A percentile compares a stretch with the other conserved stretches of the same genome.
These are phyloP conservation scores for Macrocystidia cucumis DNA, from an alignment of 1,284 basidiomycete genomes.

Conservation along the genomic window DNA sequence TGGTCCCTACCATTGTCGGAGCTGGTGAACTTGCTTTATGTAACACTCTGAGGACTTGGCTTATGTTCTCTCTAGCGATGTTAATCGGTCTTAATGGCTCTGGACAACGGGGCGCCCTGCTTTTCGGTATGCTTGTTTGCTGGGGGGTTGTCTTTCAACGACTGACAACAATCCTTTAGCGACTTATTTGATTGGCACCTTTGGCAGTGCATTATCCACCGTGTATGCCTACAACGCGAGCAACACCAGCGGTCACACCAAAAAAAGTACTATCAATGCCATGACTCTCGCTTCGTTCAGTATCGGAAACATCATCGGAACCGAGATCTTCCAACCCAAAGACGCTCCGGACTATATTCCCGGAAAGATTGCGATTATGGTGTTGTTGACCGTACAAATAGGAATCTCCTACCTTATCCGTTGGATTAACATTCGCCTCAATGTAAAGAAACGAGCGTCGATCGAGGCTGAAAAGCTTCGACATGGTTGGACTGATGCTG, in stretches of 20 bases:
- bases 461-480: conserved; percentile 37
- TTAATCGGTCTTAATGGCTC: conserved; percentile 49
- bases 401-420: conserved; percentile 42
- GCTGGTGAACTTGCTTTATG: conserved; percentile 24
- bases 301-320: conserved; percentile 52
- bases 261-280: conserved; percentile 61
- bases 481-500: conserved; percentile 48
- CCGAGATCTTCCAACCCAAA: conserved; percentile 55
- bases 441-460: conserved; percentile 35
- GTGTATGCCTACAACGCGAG: conserved; percentile 64
- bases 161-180: conserved; percentile 20
- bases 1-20: conserved; percentile 58
- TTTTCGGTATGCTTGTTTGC: conserved; percentile 39
- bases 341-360: conserved; percentile 58
- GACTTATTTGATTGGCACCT: conserved; percentile 50
- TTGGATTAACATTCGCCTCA: conserved; percentile 49
- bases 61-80: conserved; percentile 33
- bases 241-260: conserved; percentile 61
- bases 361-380: conserved; percentile 55
- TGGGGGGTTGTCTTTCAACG: neutral
- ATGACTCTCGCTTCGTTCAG: conserved; percentile 52
- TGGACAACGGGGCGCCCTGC: conserved; percentile 41
- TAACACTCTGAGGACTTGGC: too few species aligned
- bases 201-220: conserved; percentile 50
- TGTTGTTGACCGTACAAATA: conserved; percentile 47